Evolutionary conservation across 345 rosid genomes (phyloP).

Genomic region (Dipteronia dyeriana): DNA sequence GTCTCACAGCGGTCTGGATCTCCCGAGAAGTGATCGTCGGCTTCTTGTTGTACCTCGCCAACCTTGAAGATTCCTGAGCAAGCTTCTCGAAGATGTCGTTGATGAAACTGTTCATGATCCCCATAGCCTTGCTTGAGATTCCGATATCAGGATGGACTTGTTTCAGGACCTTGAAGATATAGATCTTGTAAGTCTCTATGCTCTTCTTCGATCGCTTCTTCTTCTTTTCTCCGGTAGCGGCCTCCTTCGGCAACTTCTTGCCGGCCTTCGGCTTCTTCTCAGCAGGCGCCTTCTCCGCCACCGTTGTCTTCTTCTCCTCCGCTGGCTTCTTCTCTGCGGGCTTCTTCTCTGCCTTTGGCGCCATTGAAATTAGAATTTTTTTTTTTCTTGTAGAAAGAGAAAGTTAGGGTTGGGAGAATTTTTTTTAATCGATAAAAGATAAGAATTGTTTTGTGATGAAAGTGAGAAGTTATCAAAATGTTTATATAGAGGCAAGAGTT

Average conservation of each 20-base stretch:
- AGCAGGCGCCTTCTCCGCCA: constrained; percentile 50
- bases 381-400: background rate
- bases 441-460: too few relatives aligned
- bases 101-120: constrained; percentile 42
- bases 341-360: constrained; percentile 49
- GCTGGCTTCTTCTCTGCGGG: constrained; percentile 48
- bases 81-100: constrained; percentile 60
- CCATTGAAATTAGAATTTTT: constrained; percentile 29
- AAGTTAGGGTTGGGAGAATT: background rate
- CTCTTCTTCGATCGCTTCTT: constrained; percentile 56
- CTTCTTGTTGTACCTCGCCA: constrained; percentile 67
- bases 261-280: constrained; percentile 65
- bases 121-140: constrained; percentile 43
- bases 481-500: constrained; percentile 16
- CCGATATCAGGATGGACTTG: constrained; percentile 60
- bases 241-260: constrained; percentile 49
- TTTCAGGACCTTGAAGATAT: constrained; percentile 57
- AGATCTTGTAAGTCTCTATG: constrained; percentile 59
- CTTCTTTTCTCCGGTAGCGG: constrained; percentile 43
- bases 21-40: constrained; percentile 59
- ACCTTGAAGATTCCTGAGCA: constrained; percentile 48
- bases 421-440: background rate
- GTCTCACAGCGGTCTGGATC: constrained; percentile 43
- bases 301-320: constrained; percentile 41
- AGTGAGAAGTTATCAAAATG: rapidly evolving